Evolutionary conservation across 208 protist genomes (phyloP).

Genomic region (Leishmania gerbilli): DNA sequence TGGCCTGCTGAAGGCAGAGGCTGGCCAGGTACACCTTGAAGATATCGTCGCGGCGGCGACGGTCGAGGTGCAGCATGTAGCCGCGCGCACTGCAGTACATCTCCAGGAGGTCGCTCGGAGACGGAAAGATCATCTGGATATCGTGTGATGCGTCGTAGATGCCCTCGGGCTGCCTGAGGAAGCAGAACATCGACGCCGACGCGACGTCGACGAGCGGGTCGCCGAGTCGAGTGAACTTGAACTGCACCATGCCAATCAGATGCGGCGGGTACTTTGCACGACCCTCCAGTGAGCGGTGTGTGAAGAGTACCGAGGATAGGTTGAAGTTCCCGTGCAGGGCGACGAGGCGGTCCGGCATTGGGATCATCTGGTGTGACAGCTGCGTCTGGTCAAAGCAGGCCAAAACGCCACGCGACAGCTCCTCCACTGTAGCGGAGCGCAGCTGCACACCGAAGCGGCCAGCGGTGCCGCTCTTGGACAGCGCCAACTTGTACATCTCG

Average conservation of each 20-base stretch:
- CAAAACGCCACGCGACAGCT: conserved; percentile 34
- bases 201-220: conserved; percentile 79
- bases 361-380: conserved; percentile 50
- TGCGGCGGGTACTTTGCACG: conserved; percentile 72
- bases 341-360: conserved; percentile 53
- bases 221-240: conserved; percentile 47
- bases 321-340: conserved; percentile 69
- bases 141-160: conserved; percentile 48
- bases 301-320: conserved; percentile 58
- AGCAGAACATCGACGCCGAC: conserved; percentile 51
- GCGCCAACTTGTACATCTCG: conserved; percentile 41
- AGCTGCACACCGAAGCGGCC: conserved; percentile 33
- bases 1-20: conserved; percentile 54
- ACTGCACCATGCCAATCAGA: conserved; percentile 55
- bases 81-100: conserved; percentile 68
- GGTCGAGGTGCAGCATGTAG: conserved; percentile 69
- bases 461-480: conserved; percentile 30
- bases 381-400: conserved; percentile 61
- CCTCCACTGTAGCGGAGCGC: conserved; percentile 40
- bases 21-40: conserved; percentile 76
- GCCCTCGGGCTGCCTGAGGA: conserved; percentile 49
- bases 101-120: conserved; percentile 57
- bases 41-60: conserved; percentile 55
- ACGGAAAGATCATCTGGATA: conserved; percentile 59
- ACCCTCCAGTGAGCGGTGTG: conserved; percentile 75